Conservation (phyloP, 345 rosid species). For the Linum trigynum region DNA sequence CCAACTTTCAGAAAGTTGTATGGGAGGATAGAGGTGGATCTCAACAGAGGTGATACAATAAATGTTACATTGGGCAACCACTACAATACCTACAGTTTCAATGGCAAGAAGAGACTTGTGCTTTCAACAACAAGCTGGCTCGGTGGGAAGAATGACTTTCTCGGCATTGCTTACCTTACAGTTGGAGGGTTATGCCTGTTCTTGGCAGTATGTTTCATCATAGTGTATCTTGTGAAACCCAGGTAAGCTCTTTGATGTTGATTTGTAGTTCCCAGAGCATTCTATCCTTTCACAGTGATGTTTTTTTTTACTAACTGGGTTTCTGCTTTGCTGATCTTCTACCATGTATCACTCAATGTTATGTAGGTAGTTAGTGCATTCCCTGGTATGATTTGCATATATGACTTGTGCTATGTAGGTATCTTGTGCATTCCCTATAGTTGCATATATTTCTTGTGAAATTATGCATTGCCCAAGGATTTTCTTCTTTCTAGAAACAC, state of each 20-base stretch:
- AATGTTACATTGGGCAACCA: slow-evolving; percentile 44
- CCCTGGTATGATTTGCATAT: neutral
- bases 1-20: slow-evolving; percentile 96
- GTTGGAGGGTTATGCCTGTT: slow-evolving; percentile 87
- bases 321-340: neutral
- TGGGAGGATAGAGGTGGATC: slow-evolving; percentile 87
- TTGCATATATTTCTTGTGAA: neutral
- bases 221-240: slow-evolving; percentile 80
- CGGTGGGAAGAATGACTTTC: slow-evolving; percentile 95
- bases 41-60: slow-evolving; percentile 43
- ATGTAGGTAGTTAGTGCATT: neutral
- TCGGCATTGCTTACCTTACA: slow-evolving; percentile 90
- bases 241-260: slow-evolving; percentile 42
- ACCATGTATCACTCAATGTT: neutral
- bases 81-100: slow-evolving; percentile 90
- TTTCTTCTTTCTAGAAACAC: neutral
- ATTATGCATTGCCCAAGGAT: neutral
- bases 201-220: slow-evolving; percentile 72
- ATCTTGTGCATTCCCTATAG: neutral
- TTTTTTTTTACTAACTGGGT: neutral
- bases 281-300: neutral
- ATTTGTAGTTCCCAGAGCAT: neutral
- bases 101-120: slow-evolving; percentile 91
- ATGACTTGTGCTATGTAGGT: neutral
- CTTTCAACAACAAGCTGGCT: slow-evolving; percentile 98